These are phyloP conservation scores for Cladosporium sp. DNA, from an alignment of 2,329 filamentous ascomycete genomes.

Conservation along the genomic window DNA sequence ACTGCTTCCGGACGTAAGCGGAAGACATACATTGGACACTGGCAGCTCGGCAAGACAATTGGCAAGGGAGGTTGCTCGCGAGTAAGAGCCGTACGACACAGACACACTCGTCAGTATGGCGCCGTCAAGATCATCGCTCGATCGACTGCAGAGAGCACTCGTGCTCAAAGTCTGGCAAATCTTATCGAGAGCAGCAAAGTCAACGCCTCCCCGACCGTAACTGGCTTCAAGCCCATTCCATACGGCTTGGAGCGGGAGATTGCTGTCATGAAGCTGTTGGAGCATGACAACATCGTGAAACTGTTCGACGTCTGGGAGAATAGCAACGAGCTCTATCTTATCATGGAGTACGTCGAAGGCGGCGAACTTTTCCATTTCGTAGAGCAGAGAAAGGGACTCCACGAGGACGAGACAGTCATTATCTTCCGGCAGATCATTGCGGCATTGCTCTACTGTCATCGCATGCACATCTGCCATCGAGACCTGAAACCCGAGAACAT, in stretches of 20 bases:
- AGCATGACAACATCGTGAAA: slow-evolving; percentile 92
- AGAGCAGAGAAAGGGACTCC: slow-evolving; percentile 69
- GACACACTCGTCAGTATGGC: slow-evolving; percentile 72
- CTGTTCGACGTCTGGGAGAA: slow-evolving; percentile 99
- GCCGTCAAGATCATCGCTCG: slow-evolving; percentile 97
- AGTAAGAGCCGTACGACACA: slow-evolving; percentile 82
- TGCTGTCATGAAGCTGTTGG: slow-evolving; percentile 93
- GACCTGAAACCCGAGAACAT: slow-evolving; percentile 98
- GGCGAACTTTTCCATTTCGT: slow-evolving; percentile 89
- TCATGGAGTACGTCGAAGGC: slow-evolving; percentile 86
- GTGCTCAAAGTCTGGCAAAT: slow-evolving; percentile 81
- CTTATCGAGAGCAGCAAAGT: slow-evolving; percentile 72
- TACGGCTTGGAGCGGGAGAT: slow-evolving; percentile 92
- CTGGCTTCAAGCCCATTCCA: slow-evolving; percentile 52
- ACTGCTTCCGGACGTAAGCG: slow-evolving; percentile 53
- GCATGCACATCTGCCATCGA: slow-evolving; percentile 92
- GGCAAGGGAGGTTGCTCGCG: slow-evolving; percentile 88
- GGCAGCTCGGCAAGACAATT: slow-evolving; percentile 86
- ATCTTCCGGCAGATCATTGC: slow-evolving; percentile 94
- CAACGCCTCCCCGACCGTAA: slow-evolving; percentile 24
- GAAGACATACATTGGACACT: slow-evolving; percentile 82
- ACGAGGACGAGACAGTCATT: slow-evolving; percentile 77
- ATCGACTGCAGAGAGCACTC: slow-evolving; percentile 71
- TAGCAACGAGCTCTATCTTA: slow-evolving; percentile 90
- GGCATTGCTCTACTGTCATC: slow-evolving; percentile 88